Evolutionary conservation across 331 rosid genomes (phyloP), one percentile per base, ranked within the genome.

Genomic region (Acacia pycnantha): DNA sequence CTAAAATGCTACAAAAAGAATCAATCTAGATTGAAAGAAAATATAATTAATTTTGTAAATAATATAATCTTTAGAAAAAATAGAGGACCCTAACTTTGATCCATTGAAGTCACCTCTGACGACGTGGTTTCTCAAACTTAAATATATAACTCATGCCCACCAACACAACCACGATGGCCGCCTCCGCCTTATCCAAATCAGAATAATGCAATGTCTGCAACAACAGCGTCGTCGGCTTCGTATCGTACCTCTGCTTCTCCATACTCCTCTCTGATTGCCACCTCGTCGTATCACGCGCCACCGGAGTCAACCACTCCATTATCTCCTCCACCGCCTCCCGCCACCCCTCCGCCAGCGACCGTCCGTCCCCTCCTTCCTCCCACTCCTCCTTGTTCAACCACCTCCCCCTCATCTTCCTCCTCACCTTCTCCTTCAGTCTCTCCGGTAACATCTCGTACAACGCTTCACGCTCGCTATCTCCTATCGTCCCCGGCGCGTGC

Each of bases 181-280:
- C 89, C 81, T 93, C 97, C 37, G 87, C 84, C 87, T 90, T 93
- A 85, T 93, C 94, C 91, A 93, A 83, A 37, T 93, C 88, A 0
- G 97, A 88, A 68, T 90, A 93, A 83, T 93, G 95, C 83, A 93
- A 43, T 0, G 97, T 93, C 81, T 93, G 96, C 79, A 91, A 53
- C 83, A 91, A 70, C 85, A 90, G 14, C 66, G 84, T 89, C 19
- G 86, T 80, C 1, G 90, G 86, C 74, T 50, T 82, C 0, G 69
- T 78, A 4, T 87, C 90, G 43, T 83, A 85, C 81, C 80, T 86
- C 26, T 76, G 86, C 77, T 75, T 87, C 89, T 91, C 96, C 44
- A 85, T 40, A 65, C 83, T 88, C 87, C 94, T 88, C 78, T 91
- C 94, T 35, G 83, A 27, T 21, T 87, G 94, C 97, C 97, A 93